A percentile compares a stretch with the other conserved stretches of the same genome.
Evolutionary conservation across 2,329 filamentous ascomycete genomes (phyloP).

Genomic region (Uncinocarpus reesii): DNA sequence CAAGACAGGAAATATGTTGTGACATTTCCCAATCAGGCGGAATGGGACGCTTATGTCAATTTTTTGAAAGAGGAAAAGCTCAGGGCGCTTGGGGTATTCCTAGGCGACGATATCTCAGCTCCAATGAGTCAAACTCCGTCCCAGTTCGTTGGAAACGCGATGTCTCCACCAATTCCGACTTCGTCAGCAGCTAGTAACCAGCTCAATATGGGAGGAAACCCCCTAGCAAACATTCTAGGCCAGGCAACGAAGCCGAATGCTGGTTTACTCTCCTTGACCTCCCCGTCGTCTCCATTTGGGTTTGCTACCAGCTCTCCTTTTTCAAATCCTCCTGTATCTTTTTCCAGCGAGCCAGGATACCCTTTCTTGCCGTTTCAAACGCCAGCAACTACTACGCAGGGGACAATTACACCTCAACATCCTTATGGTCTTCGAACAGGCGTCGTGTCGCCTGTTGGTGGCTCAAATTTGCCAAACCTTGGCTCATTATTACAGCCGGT

Average conservation of each 20-base stretch:
- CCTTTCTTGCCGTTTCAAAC: conserved; percentile 52
- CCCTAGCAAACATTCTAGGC: conserved; percentile 52
- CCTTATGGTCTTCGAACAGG: conserved; percentile 35
- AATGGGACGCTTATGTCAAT: conserved; percentile 70
- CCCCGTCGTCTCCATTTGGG: conserved; percentile 58
- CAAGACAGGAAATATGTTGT: conserved; percentile 28
- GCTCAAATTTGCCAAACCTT: conserved; percentile 35
- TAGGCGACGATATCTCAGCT: conserved; percentile 59
- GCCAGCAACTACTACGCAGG: conserved; percentile 46
- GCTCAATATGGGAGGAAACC: conserved; percentile 47
- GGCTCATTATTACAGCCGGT: conserved; percentile 48
- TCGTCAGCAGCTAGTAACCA: conserved; percentile 67
- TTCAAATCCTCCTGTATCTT: conserved; percentile 32
- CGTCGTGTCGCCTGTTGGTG: conserved; percentile 50
- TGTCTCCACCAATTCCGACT: conserved; percentile 73
- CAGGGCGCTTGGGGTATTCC: conserved; percentile 75
- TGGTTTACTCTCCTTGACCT: conserved; percentile 54
- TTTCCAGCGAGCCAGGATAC: conserved; percentile 55
- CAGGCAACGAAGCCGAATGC: conserved; percentile 45
- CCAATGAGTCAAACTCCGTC: conserved; percentile 59
- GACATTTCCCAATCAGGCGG: conserved; percentile 38
- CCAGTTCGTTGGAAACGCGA: conserved; percentile 61
- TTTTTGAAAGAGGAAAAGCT: conserved; percentile 84
- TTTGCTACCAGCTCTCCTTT: conserved; percentile 40
- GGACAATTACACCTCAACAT: conserved; percentile 32